phyloP scores from a whole-genome alignment of 2,329 filamentous ascomycete genomes.

The Clonostachys byssicola region DNA sequence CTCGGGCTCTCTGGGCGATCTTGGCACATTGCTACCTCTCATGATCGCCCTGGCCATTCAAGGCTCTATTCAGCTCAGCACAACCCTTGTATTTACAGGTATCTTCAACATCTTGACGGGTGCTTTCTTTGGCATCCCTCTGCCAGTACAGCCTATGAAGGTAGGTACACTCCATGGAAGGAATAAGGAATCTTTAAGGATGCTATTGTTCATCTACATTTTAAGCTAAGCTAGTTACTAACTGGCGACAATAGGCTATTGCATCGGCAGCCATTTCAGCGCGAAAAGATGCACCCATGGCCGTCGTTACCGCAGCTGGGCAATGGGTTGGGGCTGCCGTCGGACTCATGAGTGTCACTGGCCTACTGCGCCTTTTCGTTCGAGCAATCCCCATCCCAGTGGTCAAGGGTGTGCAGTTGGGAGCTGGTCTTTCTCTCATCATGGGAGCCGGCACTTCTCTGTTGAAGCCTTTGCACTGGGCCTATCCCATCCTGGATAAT shows the following conservation, averaged over 20 bases:
- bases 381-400: conserved; percentile 78
- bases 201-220: no score
- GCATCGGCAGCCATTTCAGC: conserved; percentile 81
- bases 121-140: conserved; percentile 76
- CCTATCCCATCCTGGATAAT: conserved; percentile 68
- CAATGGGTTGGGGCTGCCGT: conserved; percentile 69
- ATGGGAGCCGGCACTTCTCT: conserved; percentile 71
- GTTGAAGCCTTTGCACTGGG: conserved; percentile 66
- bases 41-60: conserved; percentile 81
- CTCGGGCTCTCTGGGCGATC: conserved; percentile 81
- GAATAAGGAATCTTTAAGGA: not conserved
- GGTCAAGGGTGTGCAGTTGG: conserved; percentile 92
- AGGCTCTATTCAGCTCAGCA: conserved; percentile 73
- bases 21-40: conserved; percentile 85
- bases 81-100: conserved; percentile 85
- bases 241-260: conserved; percentile 55
- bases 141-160: conserved; percentile 89
- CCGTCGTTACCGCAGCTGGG: conserved; percentile 76
- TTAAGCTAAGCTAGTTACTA: not conserved
- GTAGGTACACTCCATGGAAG: conserved; percentile 17
- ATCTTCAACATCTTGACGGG: conserved; percentile 84
- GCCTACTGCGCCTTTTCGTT: conserved; percentile 71
- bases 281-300: conserved; percentile 41
- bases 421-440: conserved; percentile 79
- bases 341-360: conserved; percentile 72